These are phyloP conservation scores for Bromus sterilis DNA, from an alignment of 176 grass and related monocot genomes.

Conservation along the genomic window DNA sequence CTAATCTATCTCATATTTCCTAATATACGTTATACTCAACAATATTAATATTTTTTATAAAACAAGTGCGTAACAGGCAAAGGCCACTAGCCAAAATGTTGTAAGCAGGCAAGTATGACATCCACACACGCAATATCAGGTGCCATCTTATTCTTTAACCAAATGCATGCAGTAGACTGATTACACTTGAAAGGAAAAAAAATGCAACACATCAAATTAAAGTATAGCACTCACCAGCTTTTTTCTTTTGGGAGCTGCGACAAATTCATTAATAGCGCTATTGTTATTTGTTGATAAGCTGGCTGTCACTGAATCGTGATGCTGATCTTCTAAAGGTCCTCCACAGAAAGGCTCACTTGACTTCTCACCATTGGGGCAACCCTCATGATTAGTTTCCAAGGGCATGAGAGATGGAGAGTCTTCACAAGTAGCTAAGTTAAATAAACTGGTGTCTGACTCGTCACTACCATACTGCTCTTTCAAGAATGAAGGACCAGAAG, in stretches of 20 bases:
- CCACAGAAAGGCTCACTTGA: constrained; percentile 14
- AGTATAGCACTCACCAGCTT: constrained; percentile 2
- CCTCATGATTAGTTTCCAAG: constrained; percentile 23
- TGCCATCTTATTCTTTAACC: background rate
- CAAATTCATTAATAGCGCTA: background rate
- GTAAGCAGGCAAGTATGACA: background rate
- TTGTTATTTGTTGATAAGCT: constrained; percentile 7
- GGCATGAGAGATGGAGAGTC: background rate
- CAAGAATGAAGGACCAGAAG: constrained; percentile 8
- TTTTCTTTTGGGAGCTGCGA: background rate
- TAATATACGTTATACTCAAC: too few species aligned
- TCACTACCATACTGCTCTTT: constrained; percentile 13
- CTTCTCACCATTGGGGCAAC: constrained; percentile 12
- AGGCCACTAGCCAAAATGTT: background rate
- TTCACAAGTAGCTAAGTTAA: background rate
- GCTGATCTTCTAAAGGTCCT: constrained; percentile 15
- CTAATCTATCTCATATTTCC: too few species aligned
- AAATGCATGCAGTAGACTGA: background rate
- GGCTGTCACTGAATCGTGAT: constrained; percentile 18
- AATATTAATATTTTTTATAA: background rate
- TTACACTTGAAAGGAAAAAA: background rate
- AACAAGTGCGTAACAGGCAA: background rate
- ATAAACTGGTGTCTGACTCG: background rate
- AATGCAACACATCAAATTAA: background rate
- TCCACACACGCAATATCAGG: background rate